Percentiles rank a stretch among this genome's conserved stretches.
Evolutionary conservation across 192 early-diverging fungal genomes (phyloP).

Genomic region (Funneliformis mosseae): DNA sequence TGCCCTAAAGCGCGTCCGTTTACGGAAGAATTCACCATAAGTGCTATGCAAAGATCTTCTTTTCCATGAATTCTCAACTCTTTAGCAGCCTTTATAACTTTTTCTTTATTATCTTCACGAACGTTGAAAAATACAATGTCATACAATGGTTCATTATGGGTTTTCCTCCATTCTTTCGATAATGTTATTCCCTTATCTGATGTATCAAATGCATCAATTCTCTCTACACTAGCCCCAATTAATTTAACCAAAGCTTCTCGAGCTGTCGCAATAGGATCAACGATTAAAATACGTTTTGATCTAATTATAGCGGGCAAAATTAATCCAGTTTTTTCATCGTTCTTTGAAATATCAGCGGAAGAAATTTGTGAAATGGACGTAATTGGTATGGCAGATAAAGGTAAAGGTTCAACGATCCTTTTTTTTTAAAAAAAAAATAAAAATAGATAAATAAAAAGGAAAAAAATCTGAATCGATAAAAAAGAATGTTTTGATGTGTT

Average conservation of each 20-base stretch:
- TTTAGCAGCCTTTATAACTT: conserved; percentile 34
- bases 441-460: too few relatives aligned
- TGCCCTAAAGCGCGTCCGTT: conserved; percentile 42
- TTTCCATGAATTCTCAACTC: conserved; percentile 36
- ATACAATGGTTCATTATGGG: conserved; percentile 34
- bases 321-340: neutral
- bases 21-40: conserved; percentile 42
- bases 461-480: too few relatives aligned
- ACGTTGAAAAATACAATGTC: conserved; percentile 43
- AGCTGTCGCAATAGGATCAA: conserved; percentile 16
- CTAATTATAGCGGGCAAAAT: conserved; percentile 30
- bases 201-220: conserved; percentile 36
- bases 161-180: conserved; percentile 24
- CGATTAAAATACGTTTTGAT: conserved; percentile 30
- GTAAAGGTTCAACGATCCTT: neutral
- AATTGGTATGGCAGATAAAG: conserved; percentile 8
- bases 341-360: conserved; percentile 30
- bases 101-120: conserved; percentile 26
- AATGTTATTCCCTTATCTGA: conserved; percentile 33
- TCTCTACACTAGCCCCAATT: conserved; percentile 17
- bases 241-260: conserved; percentile 9
- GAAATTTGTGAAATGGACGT: conserved; percentile 39
- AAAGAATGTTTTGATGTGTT: too few relatives aligned
- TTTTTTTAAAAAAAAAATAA: neutral
- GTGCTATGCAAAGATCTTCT: conserved; percentile 36